phyloP scores from a whole-genome alignment of 352 stramenopile genomes.

The Plasmopara halstedii region DNA sequence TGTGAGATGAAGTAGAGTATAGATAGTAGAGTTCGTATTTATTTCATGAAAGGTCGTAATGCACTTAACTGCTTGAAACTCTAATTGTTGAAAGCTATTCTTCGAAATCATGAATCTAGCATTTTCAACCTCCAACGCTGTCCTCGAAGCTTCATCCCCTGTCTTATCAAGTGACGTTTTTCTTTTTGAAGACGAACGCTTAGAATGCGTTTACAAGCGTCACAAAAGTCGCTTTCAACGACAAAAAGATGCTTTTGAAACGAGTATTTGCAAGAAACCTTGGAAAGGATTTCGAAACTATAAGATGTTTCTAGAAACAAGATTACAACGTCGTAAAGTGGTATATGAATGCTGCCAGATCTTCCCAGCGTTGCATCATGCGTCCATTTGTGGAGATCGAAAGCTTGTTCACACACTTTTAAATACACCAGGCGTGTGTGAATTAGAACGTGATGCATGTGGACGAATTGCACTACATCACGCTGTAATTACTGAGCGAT shows the following conservation, averaged over 20 bases:
- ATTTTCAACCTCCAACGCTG: background rate
- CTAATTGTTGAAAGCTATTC: too few relatives aligned
- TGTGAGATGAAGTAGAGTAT: slow-evolving; percentile 4
- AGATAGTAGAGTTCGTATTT: too few relatives aligned
- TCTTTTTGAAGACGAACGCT: slow-evolving; percentile 1
- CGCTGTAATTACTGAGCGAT: slow-evolving; percentile 32
- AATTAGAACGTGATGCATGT: slow-evolving; percentile 27
- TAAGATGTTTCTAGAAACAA: background rate
- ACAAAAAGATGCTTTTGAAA: slow-evolving; percentile 1
- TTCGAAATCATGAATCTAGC: background rate
- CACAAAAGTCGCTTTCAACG: slow-evolving; percentile 4
- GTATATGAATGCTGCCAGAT: slow-evolving; percentile 27
- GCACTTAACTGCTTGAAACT: too few relatives aligned
- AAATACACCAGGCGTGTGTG: slow-evolving; percentile 4
- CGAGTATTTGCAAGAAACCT: slow-evolving; percentile 24
- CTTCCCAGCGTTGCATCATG: slow-evolving; percentile 31
- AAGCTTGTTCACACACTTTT: slow-evolving; percentile 14
- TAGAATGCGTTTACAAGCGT: slow-evolving; percentile 3
- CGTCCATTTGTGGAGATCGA: slow-evolving; percentile 21
- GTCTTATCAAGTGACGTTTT: background rate
- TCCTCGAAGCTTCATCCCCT: background rate
- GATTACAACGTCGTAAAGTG: slow-evolving; percentile 11
- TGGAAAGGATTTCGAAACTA: slow-evolving; percentile 35
- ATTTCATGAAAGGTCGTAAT: too few relatives aligned
- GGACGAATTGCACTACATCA: slow-evolving; percentile 48